Conservation (phyloP, 345 rosid species). For the Citrus australasica region DNA sequence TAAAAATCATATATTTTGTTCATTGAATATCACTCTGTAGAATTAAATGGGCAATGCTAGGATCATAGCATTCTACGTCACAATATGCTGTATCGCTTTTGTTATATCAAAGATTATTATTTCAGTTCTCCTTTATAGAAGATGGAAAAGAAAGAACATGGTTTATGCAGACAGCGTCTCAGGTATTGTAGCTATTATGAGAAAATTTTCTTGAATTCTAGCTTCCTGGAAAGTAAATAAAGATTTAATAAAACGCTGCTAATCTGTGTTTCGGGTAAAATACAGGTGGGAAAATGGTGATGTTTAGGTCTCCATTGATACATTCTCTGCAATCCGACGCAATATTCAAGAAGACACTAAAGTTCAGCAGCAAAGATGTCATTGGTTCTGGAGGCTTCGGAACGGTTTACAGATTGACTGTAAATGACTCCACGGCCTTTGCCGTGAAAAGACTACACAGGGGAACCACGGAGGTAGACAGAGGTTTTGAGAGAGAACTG, state of each 20-base stretch:
- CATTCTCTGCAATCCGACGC: constrained; percentile 49
- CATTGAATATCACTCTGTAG: not conserved
- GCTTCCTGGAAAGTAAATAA: not conserved
- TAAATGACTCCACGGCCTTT: constrained; percentile 50
- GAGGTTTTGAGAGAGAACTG: constrained; percentile 74
- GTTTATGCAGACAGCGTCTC: constrained; percentile 42
- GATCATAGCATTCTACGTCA: constrained; percentile 51
- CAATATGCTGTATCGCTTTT: constrained; percentile 56
- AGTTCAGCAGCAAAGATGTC: constrained; percentile 67
- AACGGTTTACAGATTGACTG: constrained; percentile 57
- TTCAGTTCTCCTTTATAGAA: constrained; percentile 57
- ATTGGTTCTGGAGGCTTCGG: constrained; percentile 83
- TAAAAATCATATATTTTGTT: not conserved
- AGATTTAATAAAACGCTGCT: not conserved
- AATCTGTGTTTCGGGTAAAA: not conserved
- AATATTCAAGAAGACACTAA: constrained; percentile 57
- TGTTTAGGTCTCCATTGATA: constrained; percentile 57
- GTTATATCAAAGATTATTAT: constrained; percentile 58
- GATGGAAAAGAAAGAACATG: constrained; percentile 57
- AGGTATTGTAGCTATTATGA: constrained; percentile 28
- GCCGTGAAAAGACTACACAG: constrained; percentile 78
- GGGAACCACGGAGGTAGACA: constrained; percentile 67
- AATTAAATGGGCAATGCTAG: constrained; percentile 47
- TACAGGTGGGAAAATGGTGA: constrained; percentile 76
- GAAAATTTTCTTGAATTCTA: not conserved